Conservation (phyloP, 345 rosid genomes). For the Boechera stricta region DNA sequence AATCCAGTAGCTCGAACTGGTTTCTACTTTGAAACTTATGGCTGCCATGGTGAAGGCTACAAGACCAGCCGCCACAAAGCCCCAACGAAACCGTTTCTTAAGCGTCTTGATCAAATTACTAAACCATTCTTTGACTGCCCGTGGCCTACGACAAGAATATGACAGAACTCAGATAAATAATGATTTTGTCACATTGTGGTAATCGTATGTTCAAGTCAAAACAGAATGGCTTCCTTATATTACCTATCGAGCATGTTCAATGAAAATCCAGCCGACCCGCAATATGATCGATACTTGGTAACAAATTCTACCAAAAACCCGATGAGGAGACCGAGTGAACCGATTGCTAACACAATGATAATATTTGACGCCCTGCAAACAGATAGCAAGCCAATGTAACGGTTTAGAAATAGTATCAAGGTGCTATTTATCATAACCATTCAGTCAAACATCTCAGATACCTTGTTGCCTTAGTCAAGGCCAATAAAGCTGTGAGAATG, state of each 20-base stretch:
- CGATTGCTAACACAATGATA: conserved; percentile 83
- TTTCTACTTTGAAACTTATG: conserved; percentile 79
- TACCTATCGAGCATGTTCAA: conserved; percentile 61
- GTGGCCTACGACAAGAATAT: conserved; percentile 53
- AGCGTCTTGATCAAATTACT: conserved; percentile 61
- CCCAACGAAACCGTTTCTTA: conserved; percentile 71
- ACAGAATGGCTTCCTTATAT: conserved; percentile 30
- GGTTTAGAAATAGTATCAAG: conserved; percentile 18
- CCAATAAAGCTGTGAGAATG: conserved; percentile 90
- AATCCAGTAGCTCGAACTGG: conserved; percentile 91
- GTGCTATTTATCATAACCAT: conserved; percentile 10
- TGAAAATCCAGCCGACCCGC: conserved; percentile 54
- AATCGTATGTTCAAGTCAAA: not conserved
- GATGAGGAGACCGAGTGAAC: conserved; percentile 72
- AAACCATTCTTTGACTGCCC: conserved; percentile 54
- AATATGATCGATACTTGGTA: conserved; percentile 62
- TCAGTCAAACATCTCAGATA: conserved; percentile 38
- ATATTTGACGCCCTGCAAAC: conserved; percentile 76
- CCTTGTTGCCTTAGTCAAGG: conserved; percentile 96
- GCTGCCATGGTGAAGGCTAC: conserved; percentile 71
- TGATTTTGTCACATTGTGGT: not conserved
- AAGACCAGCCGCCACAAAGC: conserved; percentile 66
- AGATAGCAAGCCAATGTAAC: conserved; percentile 16
- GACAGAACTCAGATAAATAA: conserved; percentile 6
- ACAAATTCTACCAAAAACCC: conserved; percentile 80